Conservation (phyloP, 495 filamentous ascomycete species). For the Trichocladium antarcticum region DNA sequence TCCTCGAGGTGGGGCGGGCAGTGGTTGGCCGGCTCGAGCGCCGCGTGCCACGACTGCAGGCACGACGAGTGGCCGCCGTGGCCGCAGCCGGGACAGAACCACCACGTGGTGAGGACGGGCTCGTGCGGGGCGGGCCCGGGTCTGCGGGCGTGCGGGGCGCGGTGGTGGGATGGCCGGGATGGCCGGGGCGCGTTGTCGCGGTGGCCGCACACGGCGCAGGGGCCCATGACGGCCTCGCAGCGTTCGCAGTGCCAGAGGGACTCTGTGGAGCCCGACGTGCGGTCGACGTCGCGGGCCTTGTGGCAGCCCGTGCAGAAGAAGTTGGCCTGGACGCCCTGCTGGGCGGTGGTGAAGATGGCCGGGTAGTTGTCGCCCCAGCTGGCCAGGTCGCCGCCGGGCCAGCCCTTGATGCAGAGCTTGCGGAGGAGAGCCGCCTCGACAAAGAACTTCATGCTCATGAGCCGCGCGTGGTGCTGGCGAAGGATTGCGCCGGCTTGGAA, state of each 20-base stretch:
- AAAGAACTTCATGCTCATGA: slow-evolving; percentile 53
- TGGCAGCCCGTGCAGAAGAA: slow-evolving; percentile 43
- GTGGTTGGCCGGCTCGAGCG: slow-evolving; percentile 16
- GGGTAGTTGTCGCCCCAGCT: slow-evolving; percentile 42
- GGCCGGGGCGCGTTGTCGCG: slow-evolving; percentile 19
- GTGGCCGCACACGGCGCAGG: slow-evolving; percentile 36
- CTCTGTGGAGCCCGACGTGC: slow-evolving; percentile 18
- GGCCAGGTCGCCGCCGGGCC: slow-evolving; percentile 31
- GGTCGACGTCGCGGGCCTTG: slow-evolving; percentile 43
- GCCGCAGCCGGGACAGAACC: slow-evolving; percentile 61
- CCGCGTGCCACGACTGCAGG: slow-evolving; percentile 51
- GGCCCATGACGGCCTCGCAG: slow-evolving; percentile 33
- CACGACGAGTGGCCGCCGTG: slow-evolving; percentile 66
- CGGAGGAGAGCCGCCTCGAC: slow-evolving; percentile 58
- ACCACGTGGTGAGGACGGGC: slow-evolving; percentile 40
- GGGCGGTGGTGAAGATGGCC: slow-evolving; percentile 47
- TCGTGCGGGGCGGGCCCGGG: too few relatives aligned
- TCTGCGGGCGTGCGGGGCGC: too few relatives aligned
- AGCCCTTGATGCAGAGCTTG: slow-evolving; percentile 47
- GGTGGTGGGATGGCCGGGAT: too few relatives aligned
- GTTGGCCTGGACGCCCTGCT: slow-evolving; percentile 35
- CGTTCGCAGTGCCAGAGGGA: slow-evolving; percentile 40
- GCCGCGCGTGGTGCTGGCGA: slow-evolving; percentile 52
- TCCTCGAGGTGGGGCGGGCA: slow-evolving; percentile 4
- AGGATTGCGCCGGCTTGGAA: slow-evolving; percentile 45